Conservation (phyloP, 106 monocot genomes). For the Alisma plantagoaquatica region DNA sequence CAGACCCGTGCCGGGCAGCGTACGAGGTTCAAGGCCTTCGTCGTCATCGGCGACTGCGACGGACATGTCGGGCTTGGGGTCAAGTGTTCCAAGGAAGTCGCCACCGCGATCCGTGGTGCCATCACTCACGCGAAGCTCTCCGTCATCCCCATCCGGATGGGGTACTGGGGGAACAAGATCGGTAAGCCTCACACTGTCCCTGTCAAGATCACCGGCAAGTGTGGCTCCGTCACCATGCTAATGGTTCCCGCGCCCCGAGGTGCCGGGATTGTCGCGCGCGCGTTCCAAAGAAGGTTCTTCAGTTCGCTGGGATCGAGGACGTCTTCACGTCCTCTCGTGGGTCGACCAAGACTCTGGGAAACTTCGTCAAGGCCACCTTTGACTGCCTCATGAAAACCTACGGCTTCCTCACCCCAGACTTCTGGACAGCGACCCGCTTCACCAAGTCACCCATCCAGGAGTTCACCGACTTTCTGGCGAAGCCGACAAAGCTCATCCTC, state of each 20-base stretch:
- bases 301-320: too few species aligned
- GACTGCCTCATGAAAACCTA: conserved; percentile 10
- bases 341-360: conserved; percentile 42
- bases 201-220: conserved; percentile 40
- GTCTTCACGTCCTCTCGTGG: conserved; percentile 36
- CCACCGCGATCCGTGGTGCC: conserved; percentile 47
- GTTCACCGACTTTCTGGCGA: conserved; percentile 6
- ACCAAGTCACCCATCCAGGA: conserved; percentile 9
- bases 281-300: conserved; percentile 45
- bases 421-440: conserved; percentile 10
- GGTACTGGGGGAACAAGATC: conserved; percentile 50
- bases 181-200: conserved; percentile 36
- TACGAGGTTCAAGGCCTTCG: conserved; percentile 40
- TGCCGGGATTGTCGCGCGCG: conserved; percentile 35
- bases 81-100: conserved; percentile 58
- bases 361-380: conserved; percentile 48
- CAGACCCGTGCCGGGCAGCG: conserved; percentile 41
- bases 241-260: conserved; percentile 41
- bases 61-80: conserved; percentile 53
- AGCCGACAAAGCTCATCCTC: too few species aligned
- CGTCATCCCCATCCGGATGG: conserved; percentile 35
- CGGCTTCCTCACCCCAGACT: conserved; percentile 10
- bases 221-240: conserved; percentile 29
- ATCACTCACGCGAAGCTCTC: conserved; percentile 52
- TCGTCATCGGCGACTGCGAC: conserved; percentile 39